Base-by-base conservation (phyloP, 805 yeast species). In the Starmera amethionina region DNA sequence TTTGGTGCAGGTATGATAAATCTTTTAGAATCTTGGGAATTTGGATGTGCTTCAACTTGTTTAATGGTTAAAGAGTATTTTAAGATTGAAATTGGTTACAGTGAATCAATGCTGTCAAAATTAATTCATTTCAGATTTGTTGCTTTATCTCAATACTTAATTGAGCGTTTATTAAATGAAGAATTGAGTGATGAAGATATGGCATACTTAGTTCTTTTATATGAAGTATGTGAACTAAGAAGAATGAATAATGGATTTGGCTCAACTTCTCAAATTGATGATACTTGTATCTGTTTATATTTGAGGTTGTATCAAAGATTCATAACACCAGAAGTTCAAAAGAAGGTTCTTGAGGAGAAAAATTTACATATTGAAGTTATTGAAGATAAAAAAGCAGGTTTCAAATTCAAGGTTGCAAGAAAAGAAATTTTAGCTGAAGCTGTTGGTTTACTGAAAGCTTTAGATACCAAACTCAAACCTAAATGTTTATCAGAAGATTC, bases 171-270 rank as follows among this genome's bases (percentile, higher is more conserved):
- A 35, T 53, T 59, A 44, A 37, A 46, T 13, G 58, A 55, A 1
- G 67, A 64, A 0, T 59, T 65, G 7, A 60, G 74, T 4, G 52
- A 62, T 1, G 54, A 62, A 4, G 63, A 69, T 25, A 59, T 65
- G 25, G 56, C 64, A 2, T 50, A 62, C 15, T 49, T 77, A 2
- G 66, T 71, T 37, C 62, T 72, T 30, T 51, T 82, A 12, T 60
- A 58, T 41, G 78, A 78, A 18, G 54, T 75, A 9, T 65, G 70
- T 13, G 89, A 81, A 38, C 67, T 83, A 50, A 68, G 85, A 46
- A 72, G 81, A 43, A 68, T 82, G 60, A 85, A 87, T 44, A 83
- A 81, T 54, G 94, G 94, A 0, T 80, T 79, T 56, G 90, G 88
- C 0, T 77, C 93, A 3, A 82, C 93, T 0, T 76, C 86, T 0